Evolutionary conservation across 73 alveolate species (phyloP), one percentile per base, ranked within the genome.

Genomic region (Blepharisma japonicum): DNA sequence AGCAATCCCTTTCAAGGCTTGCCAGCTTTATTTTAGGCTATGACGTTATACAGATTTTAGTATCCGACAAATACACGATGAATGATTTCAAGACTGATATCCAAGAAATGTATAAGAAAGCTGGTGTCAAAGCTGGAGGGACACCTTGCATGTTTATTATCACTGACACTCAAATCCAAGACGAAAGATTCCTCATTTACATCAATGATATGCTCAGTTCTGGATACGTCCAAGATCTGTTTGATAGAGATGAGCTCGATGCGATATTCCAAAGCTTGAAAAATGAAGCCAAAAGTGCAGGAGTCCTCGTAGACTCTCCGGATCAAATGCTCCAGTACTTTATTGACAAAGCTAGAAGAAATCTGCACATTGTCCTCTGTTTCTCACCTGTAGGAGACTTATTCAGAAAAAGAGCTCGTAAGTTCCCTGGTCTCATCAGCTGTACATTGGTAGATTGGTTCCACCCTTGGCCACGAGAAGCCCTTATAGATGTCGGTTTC

Each of bases 301-400:
- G 98, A 51, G 88, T 80, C 0, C 38, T 61, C 47, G 84, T 74
- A 27, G 89, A 85, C 23, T 78, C 81, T 18, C 55, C 84, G 74
- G 96, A 90, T 20, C 88, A 89, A 21, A 78, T 90, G 25, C 84
- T 92, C 67, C 79, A 84, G 71, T 92, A 84, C 84, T 88, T 92
- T 84, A 81, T 88, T 49, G 93, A 91, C 55, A 90, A 90, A 76
- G 92, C 94, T 77, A 82, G 97, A 68, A 89, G 78, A 71, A 94
- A 94, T 71, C 87, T 95, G 56, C 97, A 95, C 68, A 87, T 91
- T 42, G 91, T 95, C 48, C 94, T 94, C 56, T 92, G 98, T 84
- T 97, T 97, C 98, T 95, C 99, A 7, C 99, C 99, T 51, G 99
- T 98, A n/a, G 99, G 99, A 11, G 99, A 98, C 78, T 90, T 97